phyloP scores from a whole-genome alignment of 2,329 filamentous ascomycete species.

The Clathrospora elynae region DNA sequence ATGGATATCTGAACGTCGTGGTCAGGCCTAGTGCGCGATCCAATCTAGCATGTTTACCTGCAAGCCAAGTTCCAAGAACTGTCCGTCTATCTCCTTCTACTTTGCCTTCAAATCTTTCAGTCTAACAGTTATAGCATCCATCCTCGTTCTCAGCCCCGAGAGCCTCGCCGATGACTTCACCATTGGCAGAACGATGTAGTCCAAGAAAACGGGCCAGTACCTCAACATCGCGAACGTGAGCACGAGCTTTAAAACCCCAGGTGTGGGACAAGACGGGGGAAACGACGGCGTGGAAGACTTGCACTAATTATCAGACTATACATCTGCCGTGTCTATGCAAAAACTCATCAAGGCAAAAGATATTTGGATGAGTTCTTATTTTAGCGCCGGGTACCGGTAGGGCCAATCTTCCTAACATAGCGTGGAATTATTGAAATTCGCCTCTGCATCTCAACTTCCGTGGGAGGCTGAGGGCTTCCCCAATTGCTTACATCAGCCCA shows the following conservation, averaged over 20 bases:
- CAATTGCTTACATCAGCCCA: too few species aligned
- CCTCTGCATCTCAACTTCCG: too few species aligned
- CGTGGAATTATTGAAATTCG: too few species aligned
- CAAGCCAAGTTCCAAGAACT: slow-evolving; percentile 54
- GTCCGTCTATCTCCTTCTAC: slow-evolving; percentile 22
- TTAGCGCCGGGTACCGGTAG: not conserved
- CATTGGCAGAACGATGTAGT: slow-evolving; percentile 57
- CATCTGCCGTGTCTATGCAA: slow-evolving; percentile 59
- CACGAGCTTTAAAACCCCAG: slow-evolving; percentile 60
- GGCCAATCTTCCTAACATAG: not conserved
- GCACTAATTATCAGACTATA: slow-evolving; percentile 61
- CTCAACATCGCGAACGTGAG: slow-evolving; percentile 55
- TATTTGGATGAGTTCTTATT: not conserved
- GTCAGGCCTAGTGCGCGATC: slow-evolving; percentile 56
- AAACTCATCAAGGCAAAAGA: not conserved
- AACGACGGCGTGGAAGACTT: slow-evolving; percentile 57
- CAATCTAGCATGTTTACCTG: slow-evolving; percentile 61
- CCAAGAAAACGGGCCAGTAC: slow-evolving; percentile 55
- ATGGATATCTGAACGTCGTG: too few species aligned
- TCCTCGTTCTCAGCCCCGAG: slow-evolving; percentile 60
- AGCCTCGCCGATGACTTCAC: slow-evolving; percentile 56
- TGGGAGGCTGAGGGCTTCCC: too few species aligned
- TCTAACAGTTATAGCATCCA: slow-evolving; percentile 34
- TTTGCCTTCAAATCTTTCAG: not conserved
- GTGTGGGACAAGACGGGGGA: slow-evolving; percentile 50